Evolutionary conservation across 495 filamentous ascomycete genomes (phyloP), one percentile per base, ranked within the genome.

Genomic region (Penicillium cosmopolitanum): DNA sequence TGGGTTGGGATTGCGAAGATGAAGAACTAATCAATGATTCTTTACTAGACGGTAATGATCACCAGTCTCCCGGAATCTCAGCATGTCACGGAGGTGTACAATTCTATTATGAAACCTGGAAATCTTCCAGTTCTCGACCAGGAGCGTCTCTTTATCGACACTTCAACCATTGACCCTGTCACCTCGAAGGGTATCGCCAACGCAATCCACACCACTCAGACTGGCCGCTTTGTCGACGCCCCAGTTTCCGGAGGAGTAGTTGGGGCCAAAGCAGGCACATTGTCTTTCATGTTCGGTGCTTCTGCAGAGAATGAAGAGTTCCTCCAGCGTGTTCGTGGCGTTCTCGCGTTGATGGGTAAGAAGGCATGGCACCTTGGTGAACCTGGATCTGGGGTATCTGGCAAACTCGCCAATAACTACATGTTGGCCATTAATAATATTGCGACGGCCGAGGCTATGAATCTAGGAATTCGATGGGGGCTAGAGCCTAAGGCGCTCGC

Each of bases 371-470:
- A 96, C 66, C 87, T 93, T 60, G 93, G 93, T 0, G 79, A 80
- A 0, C 92, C 93, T 47, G 91, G 91, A 3, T 80, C 89, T 16
- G 93, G 93, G 3, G 80, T 97, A 1, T 87, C 89, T 3, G 92
- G 86, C 11, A 97, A 97, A 71, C 80, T 97, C 8, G 90, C 93
- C 28, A 97, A 97, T 73, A 97, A 97, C 67, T 96, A 96, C 69
- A 85, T 96, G 40, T 80, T 97, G 11, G 91, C 92, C 2, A 87
- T 97, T 57, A 93, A 91, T 71, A 97, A 96, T 67, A 93, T 97
- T 63, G 93, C 91, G 2, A 93, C 91, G 0, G 89, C 90, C 1
- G 93, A 97, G 73, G 93, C 91, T 1, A 96, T 97, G 93, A 92
- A 93, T 61, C 83, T 97, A 18, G 93, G 92, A 25, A 85, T 94